Evolutionary conservation across 805 yeast genomes (phyloP).

Genomic region (Metschnikowia bowlesiae): DNA sequence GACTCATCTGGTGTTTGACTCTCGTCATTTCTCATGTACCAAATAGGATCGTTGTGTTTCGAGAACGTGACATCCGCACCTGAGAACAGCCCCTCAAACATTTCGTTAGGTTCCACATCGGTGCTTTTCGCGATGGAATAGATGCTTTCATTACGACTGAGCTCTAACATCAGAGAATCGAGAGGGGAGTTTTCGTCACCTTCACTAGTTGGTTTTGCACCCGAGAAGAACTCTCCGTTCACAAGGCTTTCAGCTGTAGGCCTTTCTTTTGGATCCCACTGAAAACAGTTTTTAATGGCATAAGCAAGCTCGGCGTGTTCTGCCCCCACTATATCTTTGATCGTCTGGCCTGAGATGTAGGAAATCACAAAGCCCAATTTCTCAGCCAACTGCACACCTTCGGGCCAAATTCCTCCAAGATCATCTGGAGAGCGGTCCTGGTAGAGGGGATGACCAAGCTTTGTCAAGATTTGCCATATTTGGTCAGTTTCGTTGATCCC

Average conservation of each 20-base stretch:
- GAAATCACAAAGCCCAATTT: conserved; percentile 58
- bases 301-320: conserved; percentile 35
- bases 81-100: neutral
- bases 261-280: conserved; percentile 77
- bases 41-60: neutral
- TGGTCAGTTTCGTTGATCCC: conserved; percentile 81
- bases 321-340: conserved; percentile 9
- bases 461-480: conserved; percentile 58
- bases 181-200: neutral
- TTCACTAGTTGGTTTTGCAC: conserved; percentile 21
- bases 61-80: neutral
- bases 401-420: conserved; percentile 73
- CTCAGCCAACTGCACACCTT: conserved; percentile 50
- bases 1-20: conserved; percentile 1
- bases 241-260: conserved; percentile 48
- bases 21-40: conserved; percentile 2
- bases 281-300: conserved; percentile 47
- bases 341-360: conserved; percentile 43
- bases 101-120: neutral
- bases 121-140: neutral
- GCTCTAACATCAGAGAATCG: conserved; percentile 3
- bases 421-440: conserved; percentile 17
- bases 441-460: conserved; percentile 68
- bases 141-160: neutral
- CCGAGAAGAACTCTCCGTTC: conserved; percentile 52